Evolutionary conservation across 148 eudicot species (phyloP), one percentile per base, ranked within the genome.

Genomic region (Agrostemma githago): DNA sequence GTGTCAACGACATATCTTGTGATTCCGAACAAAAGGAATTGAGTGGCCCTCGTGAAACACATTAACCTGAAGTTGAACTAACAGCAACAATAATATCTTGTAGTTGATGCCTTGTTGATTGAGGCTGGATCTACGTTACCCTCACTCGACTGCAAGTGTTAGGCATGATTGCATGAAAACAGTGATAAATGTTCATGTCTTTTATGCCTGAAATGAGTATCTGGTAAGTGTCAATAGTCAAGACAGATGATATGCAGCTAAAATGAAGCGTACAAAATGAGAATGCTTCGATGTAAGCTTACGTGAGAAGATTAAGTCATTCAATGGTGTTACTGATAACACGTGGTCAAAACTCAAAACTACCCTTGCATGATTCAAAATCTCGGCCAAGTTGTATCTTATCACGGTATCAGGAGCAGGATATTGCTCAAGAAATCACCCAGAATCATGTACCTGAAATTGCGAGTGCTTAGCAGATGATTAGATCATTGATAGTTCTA

Each of bases 1-100:
- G 68, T 64, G 37, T 64, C n/a, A 68, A 37, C 71, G 9, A 68
- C 57, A 68, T 68, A 68, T 68, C 56, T 68, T 44, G 57, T 44
- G 57, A 68, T 1, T 43, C 11, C 46, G 46, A 64, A 40, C 12
- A 67, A 67, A 70, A 21, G 43, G 19, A 70, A 70, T 34, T 26
- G 72, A 70, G 34, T 53, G 72, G 38, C 39, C 48, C 68, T 65
- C 39, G 48, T 65, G 48, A 15, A 65, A 40, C 48, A 39, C 48
- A 40, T 43, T 63, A 37, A 63, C 69, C 48, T 40, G 26, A 68
- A 46, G 12, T 4, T 42, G 34, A 26, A 26, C 34, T 26, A 26
- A 17, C 56, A 6, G 16, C 37, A 17, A 67, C 37, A 6, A 6
- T 15, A 17, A 67, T 21, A 46, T 66, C 69, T 15, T 11, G n/a